phyloP scores from a whole-genome alignment of 495 filamentous ascomycete species.

The Trichocladium uniseriatum region DNA sequence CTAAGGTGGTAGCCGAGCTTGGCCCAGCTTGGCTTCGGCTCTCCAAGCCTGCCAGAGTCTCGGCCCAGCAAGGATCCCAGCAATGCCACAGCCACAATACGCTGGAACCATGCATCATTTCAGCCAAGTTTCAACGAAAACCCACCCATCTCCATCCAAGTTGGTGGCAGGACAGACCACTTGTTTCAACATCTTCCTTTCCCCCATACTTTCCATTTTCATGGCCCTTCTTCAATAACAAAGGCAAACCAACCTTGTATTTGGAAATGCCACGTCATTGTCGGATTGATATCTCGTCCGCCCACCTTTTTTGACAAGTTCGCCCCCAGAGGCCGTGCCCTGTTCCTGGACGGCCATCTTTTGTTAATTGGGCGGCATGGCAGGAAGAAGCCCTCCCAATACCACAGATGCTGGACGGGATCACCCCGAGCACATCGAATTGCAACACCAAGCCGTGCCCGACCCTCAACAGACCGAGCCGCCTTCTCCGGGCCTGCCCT shows the following conservation, averaged over 20 bases:
- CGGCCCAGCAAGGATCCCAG: no score
- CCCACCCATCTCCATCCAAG: neutral
- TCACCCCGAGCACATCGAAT: conserved; percentile 20
- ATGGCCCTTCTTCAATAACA: neutral
- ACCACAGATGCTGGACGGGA: conserved; percentile 13
- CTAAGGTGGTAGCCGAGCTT: no score
- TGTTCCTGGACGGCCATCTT: neutral
- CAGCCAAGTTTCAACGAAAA: neutral
- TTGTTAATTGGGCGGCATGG: conserved; percentile 8
- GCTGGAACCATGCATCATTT: neutral
- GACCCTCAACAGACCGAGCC: neutral
- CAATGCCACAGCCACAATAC: no score
- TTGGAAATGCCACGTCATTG: neutral
- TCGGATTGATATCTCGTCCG: neutral
- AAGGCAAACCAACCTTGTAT: neutral
- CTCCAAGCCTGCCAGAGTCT: no score
- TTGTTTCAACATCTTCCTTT: neutral
- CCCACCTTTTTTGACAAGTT: neutral
- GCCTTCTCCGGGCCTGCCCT: neutral
- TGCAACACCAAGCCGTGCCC: conserved; percentile 8
- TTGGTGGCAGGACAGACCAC: neutral
- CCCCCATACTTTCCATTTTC: neutral
- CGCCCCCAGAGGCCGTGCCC: neutral
- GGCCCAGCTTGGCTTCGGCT: no score
- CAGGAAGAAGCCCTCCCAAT: conserved; percentile 4